Evolutionary conservation across 805 yeast genomes (phyloP), one percentile per base, ranked within the genome.

Genomic region (Saccharomycopsis fermentans): DNA sequence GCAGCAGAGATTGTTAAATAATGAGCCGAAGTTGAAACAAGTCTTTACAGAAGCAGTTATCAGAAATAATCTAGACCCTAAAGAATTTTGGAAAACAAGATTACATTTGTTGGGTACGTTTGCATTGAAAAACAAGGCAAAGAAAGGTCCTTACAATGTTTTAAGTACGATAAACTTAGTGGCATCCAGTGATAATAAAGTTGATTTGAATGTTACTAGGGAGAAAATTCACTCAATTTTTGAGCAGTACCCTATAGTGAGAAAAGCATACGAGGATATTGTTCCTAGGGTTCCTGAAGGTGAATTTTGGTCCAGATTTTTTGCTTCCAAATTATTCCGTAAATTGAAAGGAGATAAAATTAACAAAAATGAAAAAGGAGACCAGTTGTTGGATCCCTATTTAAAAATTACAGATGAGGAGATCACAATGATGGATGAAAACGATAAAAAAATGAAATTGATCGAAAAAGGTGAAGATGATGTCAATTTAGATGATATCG

Each of bases 281-380:
- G 99, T 94, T 4, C 99, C 98, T 0, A 84, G 85, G 62, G 77
- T 94, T 56, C 79, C 81, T 54, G 98, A 94, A 69, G 91, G 92
- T 48, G 96, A 87, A 67, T 94, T 94, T 66, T 94, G 99, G 99
- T 89, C 96, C 11, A 75, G 97, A 62, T 94, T 94, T 67, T 94
- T 94, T 76, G 84, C 89, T 66, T 90, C 97, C 0, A 86, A 90
- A 65, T 73, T 94, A 61, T 94, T 91, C 67, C 77, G 97, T 64
- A 81, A 90, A 65, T 74, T 94, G 36, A 79, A 96, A 68, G 99
- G 99, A 59, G 98, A 94, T 67, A 84, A 83, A 63, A 80, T 90
- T 56, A 82, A 84, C 66, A 71, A 80, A 2, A 85, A 81, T 67
- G 89, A 88, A 62, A 78, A 96, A 62, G 90, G 94, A 56, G 98